Base-by-base conservation (phyloP, 2,329 filamentous ascomycete genomes). In the Paraphaeosphaeria sporulosa region DNA sequence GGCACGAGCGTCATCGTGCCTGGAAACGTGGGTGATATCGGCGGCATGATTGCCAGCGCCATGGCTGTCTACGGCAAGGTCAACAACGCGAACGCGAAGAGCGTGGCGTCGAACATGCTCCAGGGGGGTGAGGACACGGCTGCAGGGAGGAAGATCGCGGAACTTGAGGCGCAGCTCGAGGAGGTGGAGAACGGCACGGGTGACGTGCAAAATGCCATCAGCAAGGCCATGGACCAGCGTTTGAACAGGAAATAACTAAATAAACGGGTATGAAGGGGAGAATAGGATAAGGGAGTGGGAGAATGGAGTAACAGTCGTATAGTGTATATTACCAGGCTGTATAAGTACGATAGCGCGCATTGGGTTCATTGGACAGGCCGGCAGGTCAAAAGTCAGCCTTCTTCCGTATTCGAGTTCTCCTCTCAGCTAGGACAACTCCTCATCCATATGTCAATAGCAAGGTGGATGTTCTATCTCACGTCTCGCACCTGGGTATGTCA, bases 41-140 rank as follows among this genome's bases (percentile, higher is more conserved):
- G 93, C 57, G 89, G 92, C 68, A 97, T 99, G 94, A 98, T 99
- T 77, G 94, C 95, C 42, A 96, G 92, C 19, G 95, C 94, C 1
- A 89, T 99, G 84, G 91, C 93, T 57, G 94, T 99, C 19, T 99
- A 97, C 77, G 93, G 94, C 60, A 97, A 96, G 78, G 92, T 99
- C 47, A 93, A 88, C 69, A 87, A 94, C 72, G 87, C 89, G 0
- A 93, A 97, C 79, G 87, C 88, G 27, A 90, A 87, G 75, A 83
- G 84, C 12, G 84, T 91, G 78, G 87, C 88, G 5, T 84, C 84
- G 65, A 83, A 84, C 69, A 64, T 72, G 55, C 46, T 65, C 2
- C 47, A 67, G 40, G 66, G 62, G 23, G 59, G 63, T 17, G 59
- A 64, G 27, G 62, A 67, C 10, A 67, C 68, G n/a, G 60, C 64